Percentiles rank a stretch among this genome's conserved stretches.
Evolutionary conservation across 2,329 filamentous ascomycete species (phyloP).

Genomic region (Mycosphaerella arachidis): DNA sequence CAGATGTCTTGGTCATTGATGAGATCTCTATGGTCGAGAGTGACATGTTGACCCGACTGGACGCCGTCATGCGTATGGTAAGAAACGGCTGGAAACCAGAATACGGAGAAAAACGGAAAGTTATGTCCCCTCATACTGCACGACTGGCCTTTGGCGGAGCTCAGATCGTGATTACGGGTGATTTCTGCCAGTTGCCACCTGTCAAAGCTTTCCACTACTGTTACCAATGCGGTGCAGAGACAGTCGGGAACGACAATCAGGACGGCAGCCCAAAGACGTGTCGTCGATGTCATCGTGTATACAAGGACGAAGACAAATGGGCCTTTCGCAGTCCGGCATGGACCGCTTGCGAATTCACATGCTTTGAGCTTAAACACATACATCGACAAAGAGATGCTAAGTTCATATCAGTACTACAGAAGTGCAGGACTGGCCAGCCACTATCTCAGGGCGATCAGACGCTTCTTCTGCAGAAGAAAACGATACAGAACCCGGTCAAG

Average conservation of each 20-base stretch:
- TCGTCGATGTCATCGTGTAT: constrained; percentile 27
- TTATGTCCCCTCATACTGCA: neutral
- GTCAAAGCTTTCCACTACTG: constrained; percentile 55
- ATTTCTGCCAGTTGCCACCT: constrained; percentile 59
- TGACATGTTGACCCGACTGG: constrained; percentile 49
- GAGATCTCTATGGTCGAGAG: constrained; percentile 64
- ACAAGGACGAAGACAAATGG: constrained; percentile 31
- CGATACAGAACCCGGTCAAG: neutral
- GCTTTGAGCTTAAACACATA: constrained; percentile 51
- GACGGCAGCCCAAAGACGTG: constrained; percentile 7
- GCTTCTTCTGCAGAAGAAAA: neutral
- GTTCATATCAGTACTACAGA: constrained; percentile 47
- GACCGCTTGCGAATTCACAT: constrained; percentile 50
- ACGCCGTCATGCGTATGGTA: constrained; percentile 44
- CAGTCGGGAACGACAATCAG: neutral
- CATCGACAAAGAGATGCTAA: constrained; percentile 53
- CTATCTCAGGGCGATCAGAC: neutral
- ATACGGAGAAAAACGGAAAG: neutral
- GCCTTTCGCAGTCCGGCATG: constrained; percentile 56
- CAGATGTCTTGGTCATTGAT: constrained; percentile 58
- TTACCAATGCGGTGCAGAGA: constrained; percentile 42
- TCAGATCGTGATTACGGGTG: constrained; percentile 44
- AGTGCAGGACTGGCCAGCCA: constrained; percentile 2
- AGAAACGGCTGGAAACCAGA: neutral
- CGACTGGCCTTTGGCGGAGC: constrained; percentile 43